Evolutionary conservation across 495 filamentous ascomycete species (phyloP), one percentile per base, ranked within the genome.

Genomic region (Tetracladium setigerum): DNA sequence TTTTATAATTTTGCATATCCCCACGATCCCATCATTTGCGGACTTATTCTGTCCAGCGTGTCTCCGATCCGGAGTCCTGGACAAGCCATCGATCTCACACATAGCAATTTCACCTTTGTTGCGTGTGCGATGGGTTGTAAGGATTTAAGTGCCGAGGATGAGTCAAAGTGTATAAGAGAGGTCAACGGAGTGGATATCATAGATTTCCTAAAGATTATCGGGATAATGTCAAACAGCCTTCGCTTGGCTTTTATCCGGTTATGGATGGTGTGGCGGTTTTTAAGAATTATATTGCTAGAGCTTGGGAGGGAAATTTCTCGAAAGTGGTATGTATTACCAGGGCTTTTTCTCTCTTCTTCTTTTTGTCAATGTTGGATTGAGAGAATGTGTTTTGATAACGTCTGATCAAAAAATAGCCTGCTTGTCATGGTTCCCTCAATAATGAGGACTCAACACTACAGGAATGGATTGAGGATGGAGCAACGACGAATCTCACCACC

Each of bases 111-210:
- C 52, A 62, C 63, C 14, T 69, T 65, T 30, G 34, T 73, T 7
- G 72, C 73, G 5, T 42, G 55, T 31, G 53, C 61, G 2, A 50
- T 72, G 27, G 72, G 71, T 38, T 78, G 74, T 46, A 62, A 62
- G 2, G 64, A 62, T 51, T 56, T 60, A 9, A 55, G 59, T 13
- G 59, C 66, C 0, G 38, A 54, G 5, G 57, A 60, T 4, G 69
- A 74, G 45, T 34, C 76, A 14, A 55, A 53, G 1, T 77, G 72
- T 46, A 71, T 77, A 69, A 66, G 64, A n/a, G 55, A 61, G 11
- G 46, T 74, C 12, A 56, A 62, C n/a, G 57, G 49, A 47, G 53
- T 55, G 0, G 55, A 54, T 38, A 66, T 76, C 38, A 62, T 67
- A 47, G 42, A 58, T 16, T 68, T 64, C 31, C 47, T 76, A 17